These are phyloP conservation scores for Globisporangium apiculatum DNA, from an alignment of 352 stramenopile genomes.

Conservation along the genomic window DNA sequence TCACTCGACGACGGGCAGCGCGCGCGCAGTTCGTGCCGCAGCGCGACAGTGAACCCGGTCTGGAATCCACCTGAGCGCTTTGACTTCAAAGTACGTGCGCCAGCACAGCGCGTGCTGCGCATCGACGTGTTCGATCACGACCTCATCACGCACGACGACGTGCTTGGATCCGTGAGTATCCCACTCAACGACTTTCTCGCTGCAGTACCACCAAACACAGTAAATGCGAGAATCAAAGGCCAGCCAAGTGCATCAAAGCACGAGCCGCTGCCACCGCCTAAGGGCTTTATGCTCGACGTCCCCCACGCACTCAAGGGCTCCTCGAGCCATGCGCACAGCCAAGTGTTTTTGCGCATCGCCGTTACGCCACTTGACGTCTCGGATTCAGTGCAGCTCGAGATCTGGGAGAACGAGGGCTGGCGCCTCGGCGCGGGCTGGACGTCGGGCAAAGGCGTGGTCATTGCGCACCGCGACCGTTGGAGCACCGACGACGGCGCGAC, in stretches of 20 bases:
- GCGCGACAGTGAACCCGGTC: constrained; percentile 18
- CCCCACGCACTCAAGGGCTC: constrained; percentile 5
- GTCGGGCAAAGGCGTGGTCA: constrained; percentile 7
- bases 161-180: constrained; percentile 19
- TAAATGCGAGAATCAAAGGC: background rate
- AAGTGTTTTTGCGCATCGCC: constrained; percentile 17
- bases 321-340: constrained; percentile 5
- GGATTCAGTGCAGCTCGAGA: constrained; percentile 15
- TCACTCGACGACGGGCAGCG: constrained; percentile 12
- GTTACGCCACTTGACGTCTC: constrained; percentile 15
- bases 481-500: constrained; percentile 18
- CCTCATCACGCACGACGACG: constrained; percentile 18
- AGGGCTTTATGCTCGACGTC: constrained; percentile 16
- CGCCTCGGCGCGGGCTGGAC: constrained; percentile 19
- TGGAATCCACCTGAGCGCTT: constrained; percentile 28
- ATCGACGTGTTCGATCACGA: constrained; percentile 28
- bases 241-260: background rate
- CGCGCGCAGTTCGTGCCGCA: constrained; percentile 18
- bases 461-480: constrained; percentile 14
- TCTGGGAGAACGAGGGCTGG: constrained; percentile 38
- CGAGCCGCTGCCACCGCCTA: background rate
- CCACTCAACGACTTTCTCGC: constrained; percentile 13
- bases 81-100: constrained; percentile 26
- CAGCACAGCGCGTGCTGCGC: constrained; percentile 4
- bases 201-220: background rate